Conservation (phyloP, 306 rosid species). For the Glycine latifolia region DNA sequence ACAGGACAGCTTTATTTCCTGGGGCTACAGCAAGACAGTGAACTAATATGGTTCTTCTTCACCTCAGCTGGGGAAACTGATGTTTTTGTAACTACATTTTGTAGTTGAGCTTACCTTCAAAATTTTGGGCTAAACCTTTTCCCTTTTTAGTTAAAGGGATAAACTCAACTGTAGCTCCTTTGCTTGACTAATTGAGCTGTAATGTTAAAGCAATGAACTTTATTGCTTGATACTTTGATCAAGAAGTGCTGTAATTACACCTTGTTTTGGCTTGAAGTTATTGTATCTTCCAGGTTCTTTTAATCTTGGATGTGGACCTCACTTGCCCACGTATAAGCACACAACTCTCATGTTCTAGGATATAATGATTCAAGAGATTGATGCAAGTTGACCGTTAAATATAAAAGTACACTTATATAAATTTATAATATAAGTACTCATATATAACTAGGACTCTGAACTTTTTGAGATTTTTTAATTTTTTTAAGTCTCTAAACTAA, state of each 20-base stretch:
- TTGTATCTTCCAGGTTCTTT: not conserved
- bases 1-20: constrained; percentile 71
- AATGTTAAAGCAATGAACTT: constrained; percentile 30
- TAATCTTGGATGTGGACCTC: not conserved
- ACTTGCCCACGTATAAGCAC: not conserved
- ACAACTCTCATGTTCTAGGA: not conserved
- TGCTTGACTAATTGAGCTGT: constrained; percentile 41
- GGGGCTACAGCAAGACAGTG: constrained; percentile 59
- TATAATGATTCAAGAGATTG: not conserved
- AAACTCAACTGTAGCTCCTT: constrained; percentile 41
- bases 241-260: constrained; percentile 26
- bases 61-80: constrained; percentile 9
- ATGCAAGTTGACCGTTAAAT: constrained; percentile 38
- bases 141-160: not conserved
- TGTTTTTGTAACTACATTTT: constrained; percentile 49
- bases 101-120: constrained; percentile 14
- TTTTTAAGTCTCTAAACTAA: too few relatives aligned
- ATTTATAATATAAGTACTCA: not conserved
- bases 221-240: constrained; percentile 22
- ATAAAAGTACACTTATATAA: too few relatives aligned
- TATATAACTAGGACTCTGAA: too few relatives aligned
- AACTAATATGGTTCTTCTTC: constrained; percentile 53
- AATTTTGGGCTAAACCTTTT: not conserved
- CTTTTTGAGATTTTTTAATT: too few relatives aligned
- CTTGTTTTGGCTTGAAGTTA: constrained; percentile 22